A percentile compares a stretch with the other conserved stretches of the same genome.
Conservation (phyloP, 192 early-diverging fungal genomes). For the Thoreauomyces humboldtii region DNA sequence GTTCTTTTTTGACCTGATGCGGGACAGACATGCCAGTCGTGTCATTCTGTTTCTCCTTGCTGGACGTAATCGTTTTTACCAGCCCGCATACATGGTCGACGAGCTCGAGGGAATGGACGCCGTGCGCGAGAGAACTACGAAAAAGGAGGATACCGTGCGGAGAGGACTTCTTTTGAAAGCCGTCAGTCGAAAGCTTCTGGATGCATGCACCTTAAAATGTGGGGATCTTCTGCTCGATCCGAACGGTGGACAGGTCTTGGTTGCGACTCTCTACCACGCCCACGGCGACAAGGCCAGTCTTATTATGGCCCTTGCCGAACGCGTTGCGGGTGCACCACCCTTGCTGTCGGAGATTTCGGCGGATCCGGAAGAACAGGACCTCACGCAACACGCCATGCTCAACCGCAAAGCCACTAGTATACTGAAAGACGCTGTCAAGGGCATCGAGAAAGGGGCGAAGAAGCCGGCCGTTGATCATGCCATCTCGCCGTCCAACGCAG, state of each 20-base stretch:
- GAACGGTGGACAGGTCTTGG: conserved; percentile 65
- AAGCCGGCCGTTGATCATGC: no score
- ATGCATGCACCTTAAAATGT: conserved; percentile 52
- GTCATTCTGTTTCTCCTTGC: conserved; percentile 75
- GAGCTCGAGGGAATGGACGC: conserved; percentile 64
- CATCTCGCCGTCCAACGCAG: no score
- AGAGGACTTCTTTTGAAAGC: conserved; percentile 65
- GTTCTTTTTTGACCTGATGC: conserved; percentile 47
- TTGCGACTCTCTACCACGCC: conserved; percentile 19
- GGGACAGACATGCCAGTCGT: conserved; percentile 73
- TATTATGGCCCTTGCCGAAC: conserved; percentile 23
- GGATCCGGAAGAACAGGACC: no score
- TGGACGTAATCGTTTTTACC: conserved; percentile 71
- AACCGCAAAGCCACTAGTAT: no score
- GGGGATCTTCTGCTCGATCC: conserved; percentile 57
- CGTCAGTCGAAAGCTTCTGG: conserved; percentile 57
- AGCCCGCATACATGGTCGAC: conserved; percentile 65
- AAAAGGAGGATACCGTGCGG: conserved; percentile 73
- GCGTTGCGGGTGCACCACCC: no score
- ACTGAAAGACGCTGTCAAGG: no score
- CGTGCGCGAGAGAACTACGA: conserved; percentile 62
- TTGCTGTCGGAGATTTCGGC: no score
- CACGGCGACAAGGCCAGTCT: conserved; percentile 13
- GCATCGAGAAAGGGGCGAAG: no score
- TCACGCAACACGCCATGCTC: no score